These are phyloP conservation scores for Datura wrightii DNA, from an alignment of 257 asterid species.

Conservation along the genomic window DNA sequence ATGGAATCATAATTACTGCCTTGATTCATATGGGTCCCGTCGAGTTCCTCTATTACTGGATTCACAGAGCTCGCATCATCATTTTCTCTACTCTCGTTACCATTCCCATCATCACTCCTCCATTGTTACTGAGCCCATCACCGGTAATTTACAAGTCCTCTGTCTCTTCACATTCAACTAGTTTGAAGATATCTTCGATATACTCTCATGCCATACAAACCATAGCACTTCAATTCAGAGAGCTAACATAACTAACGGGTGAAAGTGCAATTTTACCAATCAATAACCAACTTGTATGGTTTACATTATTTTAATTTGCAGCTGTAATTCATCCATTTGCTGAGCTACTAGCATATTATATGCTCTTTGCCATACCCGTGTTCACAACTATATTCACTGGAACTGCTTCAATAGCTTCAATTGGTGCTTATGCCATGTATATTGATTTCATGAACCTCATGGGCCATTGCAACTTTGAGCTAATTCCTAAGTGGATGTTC, in stretches of 20 bases:
- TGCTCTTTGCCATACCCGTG: conserved; percentile 65
- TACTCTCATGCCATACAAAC: not conserved
- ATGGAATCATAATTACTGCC: conserved; percentile 54
- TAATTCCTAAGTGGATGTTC: conserved; percentile 61
- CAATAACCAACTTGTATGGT: not conserved
- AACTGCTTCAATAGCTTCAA: conserved; percentile 53
- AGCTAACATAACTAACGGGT: not conserved
- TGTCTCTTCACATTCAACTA: too few relatives aligned
- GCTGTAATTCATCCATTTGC: conserved; percentile 94
- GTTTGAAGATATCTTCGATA: too few relatives aligned
- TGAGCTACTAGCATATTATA: conserved; percentile 72
- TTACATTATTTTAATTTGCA: conserved; percentile 38
- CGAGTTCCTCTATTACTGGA: conserved; percentile 79
- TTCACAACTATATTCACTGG: conserved; percentile 46
- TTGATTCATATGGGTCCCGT: conserved; percentile 71
- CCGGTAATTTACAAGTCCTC: conserved; percentile 46
- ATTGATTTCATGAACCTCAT: conserved; percentile 63
- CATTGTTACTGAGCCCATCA: conserved; percentile 74
- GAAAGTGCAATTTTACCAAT: not conserved
- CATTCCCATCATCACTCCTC: conserved; percentile 93
- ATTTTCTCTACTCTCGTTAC: conserved; percentile 72
- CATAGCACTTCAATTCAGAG: not conserved
- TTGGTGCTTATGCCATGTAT: conserved; percentile 50
- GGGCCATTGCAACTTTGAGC: conserved; percentile 77
- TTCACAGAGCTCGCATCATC: conserved; percentile 78